Percentiles rank a stretch among this genome's conserved stretches.
Evolutionary conservation across 805 yeast genomes (phyloP).

Genomic region (Saccharomycopsis javanensis): DNA sequence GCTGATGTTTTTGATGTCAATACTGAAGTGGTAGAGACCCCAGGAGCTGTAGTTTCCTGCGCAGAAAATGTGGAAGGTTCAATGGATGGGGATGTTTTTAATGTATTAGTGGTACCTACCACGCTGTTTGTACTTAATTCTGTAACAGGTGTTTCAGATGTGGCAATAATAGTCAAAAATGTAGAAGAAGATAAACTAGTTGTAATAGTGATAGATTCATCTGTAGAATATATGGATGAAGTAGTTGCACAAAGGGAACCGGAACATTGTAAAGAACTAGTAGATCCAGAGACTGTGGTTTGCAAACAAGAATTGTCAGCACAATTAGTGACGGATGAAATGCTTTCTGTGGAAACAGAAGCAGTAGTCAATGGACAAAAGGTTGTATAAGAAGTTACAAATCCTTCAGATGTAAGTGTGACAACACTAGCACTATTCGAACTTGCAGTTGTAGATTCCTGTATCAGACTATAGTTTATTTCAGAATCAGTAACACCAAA

Average conservation of each 20-base stretch:
- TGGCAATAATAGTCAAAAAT: not conserved
- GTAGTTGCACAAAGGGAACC: not conserved
- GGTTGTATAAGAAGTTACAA: conserved; percentile 21
- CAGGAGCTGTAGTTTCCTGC: not conserved
- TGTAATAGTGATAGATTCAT: not conserved
- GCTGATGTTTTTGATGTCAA: not conserved
- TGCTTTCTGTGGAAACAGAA: not conserved
- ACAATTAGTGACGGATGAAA: not conserved
- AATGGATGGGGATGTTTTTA: not conserved
- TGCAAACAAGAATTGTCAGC: not conserved
- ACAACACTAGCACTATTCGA: conserved; percentile 20
- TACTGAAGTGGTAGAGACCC: not conserved
- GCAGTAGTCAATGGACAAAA: conserved; percentile 22
- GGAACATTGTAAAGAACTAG: not conserved
- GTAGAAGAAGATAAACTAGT: not conserved
- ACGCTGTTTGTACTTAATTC: no score
- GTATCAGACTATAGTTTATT: no score
- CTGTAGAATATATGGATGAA: not conserved
- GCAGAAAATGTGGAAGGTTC: not conserved
- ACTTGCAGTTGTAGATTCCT: not conserved
- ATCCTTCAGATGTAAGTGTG: conserved; percentile 20
- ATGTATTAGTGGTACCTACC: no score
- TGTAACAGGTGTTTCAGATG: not conserved
- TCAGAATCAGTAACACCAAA: no score
- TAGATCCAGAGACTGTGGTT: not conserved